Conservation (phyloP, 148 eudicot genomes). For the Talinum fruticosum region DNA sequence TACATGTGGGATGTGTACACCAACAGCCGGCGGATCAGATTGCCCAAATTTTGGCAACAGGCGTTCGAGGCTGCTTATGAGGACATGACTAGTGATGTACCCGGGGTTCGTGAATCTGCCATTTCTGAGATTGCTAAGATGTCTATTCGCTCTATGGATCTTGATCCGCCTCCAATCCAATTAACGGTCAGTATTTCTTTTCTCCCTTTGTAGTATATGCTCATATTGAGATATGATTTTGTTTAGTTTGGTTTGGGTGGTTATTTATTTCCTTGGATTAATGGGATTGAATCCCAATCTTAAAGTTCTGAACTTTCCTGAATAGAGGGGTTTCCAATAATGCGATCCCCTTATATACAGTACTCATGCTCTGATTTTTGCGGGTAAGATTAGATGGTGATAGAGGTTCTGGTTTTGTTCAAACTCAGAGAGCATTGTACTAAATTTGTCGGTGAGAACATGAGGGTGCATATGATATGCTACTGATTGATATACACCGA, state of each 20-base stretch:
- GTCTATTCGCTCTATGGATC: conserved; percentile 57
- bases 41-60: conserved; percentile 84
- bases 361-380: too few relatives aligned
- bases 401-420: background rate
- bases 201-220: background rate
- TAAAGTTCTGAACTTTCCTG: background rate
- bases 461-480: too few relatives aligned
- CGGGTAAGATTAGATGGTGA: background rate
- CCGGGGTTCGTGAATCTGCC: conserved; percentile 59
- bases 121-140: conserved; percentile 83
- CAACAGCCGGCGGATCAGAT: conserved; percentile 50
- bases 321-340: background rate
- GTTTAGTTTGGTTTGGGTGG: conserved; percentile 8
- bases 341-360: background rate
- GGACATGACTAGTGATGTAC: conserved; percentile 65
- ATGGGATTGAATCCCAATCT: background rate
- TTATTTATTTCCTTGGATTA: background rate
- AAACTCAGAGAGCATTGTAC: too few relatives aligned
- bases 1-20: conserved; percentile 94
- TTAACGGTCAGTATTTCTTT: conserved; percentile 44
- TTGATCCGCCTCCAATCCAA: conserved; percentile 52
- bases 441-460: too few relatives aligned
- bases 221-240: background rate
- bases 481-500: too few relatives aligned
- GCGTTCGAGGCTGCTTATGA: conserved; percentile 93